Base-by-base conservation (phyloP, 345 rosid species). In the Eucalyptus marginata region DNA sequence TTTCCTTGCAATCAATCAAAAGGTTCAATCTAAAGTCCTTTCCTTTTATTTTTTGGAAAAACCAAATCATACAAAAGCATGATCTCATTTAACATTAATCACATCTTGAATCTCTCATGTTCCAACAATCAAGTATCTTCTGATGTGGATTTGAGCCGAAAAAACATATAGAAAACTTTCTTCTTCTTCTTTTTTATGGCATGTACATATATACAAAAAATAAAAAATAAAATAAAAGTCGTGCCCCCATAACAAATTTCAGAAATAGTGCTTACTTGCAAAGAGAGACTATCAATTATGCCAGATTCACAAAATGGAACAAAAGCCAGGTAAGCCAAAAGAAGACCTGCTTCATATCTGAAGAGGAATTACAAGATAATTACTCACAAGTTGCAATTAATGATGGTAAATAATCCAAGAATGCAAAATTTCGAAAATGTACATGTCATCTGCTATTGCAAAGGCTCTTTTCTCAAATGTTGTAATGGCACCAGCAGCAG, bases 361-460 rank as follows among this genome's bases (percentile, higher is more conserved):
- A 46, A 80, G 31, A 89, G 89, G 87, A 89, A 89, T 88, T 47
- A 90, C 56, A 88, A 86, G 88, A 84, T 90, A 89, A 81, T 81
- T 86, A 58, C 18, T 64, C 84, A 86, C 59, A 89, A 31, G 52
- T 47, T 20, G 2, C 54, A 49, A 31, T 40, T 31, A 86, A 40
- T 46, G 33, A 51, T 84, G 18, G 50, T 49, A 47, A 44, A 24
- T 68, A 49, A 90, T 64, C 40, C 40, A 15, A 66, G 49, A 86
- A 50, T 25, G 17, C 81, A 49, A 91, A 50, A 36, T 87, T 89
- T 46, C 22, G 31, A 89, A 64, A 76, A 80, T 89, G 88, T 94
- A 97, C 99, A 97, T 95, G 93, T 96, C 99, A 92, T 97, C 99
- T 86, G 99, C 99, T 92, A 97, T 93, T 91, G 98, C 99, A 64